Percentiles rank a stretch among this genome's conserved stretches.
Evolutionary conservation across 129 eudicot species (phyloP).

Genomic region (Silybum marianum): DNA sequence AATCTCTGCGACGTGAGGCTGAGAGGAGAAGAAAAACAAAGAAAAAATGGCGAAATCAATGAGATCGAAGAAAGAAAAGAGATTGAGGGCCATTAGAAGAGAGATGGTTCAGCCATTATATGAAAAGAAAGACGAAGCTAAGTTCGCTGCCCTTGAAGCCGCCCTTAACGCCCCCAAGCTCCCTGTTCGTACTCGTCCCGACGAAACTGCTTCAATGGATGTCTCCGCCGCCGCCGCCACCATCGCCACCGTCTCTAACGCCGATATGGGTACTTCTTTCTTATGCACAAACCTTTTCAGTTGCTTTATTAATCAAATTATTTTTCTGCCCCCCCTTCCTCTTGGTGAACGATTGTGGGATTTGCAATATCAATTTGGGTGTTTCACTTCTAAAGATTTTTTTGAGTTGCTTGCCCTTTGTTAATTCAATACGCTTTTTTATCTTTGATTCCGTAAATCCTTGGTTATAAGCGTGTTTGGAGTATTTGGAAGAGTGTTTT

Average conservation of each 20-base stretch:
- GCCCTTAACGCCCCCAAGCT: constrained; percentile 91
- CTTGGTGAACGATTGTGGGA: neutral
- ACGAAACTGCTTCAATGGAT: constrained; percentile 23
- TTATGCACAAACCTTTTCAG: neutral
- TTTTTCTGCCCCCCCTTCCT: neutral
- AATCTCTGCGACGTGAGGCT: constrained; percentile 7
- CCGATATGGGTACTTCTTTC: constrained; percentile 40
- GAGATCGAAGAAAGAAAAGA: constrained; percentile 85
- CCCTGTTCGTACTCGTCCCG: constrained; percentile 53
- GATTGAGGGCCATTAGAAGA: constrained; percentile 76
- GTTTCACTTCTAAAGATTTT: too few species aligned
- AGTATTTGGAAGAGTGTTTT: too few species aligned
- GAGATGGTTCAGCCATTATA: constrained; percentile 76
- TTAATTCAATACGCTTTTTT: neutral
- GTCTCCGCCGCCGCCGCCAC: constrained; percentile 28
- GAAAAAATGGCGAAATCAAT: constrained; percentile 82
- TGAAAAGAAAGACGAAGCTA: constrained; percentile 77
- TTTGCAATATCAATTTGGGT: neutral
- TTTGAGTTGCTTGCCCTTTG: too few species aligned
- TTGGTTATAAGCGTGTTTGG: too few species aligned
- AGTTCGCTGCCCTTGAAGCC: constrained; percentile 73
- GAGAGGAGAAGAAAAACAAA: neutral
- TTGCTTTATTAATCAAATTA: neutral
- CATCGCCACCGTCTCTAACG: constrained; percentile 6
- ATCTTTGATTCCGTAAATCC: neutral